phyloP scores from a whole-genome alignment of 116 monocot species.

The Iris pallida region DNA sequence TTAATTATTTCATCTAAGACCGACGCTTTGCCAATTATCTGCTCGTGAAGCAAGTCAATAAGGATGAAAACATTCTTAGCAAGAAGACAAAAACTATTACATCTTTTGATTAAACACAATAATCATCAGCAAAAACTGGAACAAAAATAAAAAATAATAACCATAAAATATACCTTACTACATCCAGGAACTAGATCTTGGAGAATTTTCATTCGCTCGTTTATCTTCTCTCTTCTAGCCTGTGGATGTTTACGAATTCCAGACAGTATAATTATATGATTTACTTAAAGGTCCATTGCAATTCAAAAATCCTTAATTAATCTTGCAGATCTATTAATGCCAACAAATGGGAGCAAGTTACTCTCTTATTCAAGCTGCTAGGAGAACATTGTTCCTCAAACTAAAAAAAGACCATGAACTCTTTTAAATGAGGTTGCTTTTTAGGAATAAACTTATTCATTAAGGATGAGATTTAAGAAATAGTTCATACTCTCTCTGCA shows the following conservation, averaged over 20 bases:
- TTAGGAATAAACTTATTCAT: neutral
- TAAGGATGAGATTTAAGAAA: neutral
- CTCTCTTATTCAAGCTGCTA: too few species aligned
- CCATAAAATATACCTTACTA: neutral
- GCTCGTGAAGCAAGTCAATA: neutral
- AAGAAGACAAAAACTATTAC: neutral
- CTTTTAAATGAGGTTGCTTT: neutral
- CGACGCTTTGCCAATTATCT: neutral
- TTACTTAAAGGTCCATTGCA: too few species aligned
- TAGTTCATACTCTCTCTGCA: slow-evolving; percentile 58
- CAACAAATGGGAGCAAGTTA: too few species aligned
- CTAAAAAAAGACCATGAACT: too few species aligned
- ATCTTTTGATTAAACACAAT: neutral
- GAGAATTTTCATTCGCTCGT: neutral
- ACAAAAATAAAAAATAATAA: neutral
- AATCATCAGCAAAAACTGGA: neutral
- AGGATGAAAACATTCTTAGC: neutral
- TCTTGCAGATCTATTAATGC: too few species aligned
- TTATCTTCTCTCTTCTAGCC: neutral
- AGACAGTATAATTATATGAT: too few species aligned
- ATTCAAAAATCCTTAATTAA: too few species aligned
- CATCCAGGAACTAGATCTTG: neutral
- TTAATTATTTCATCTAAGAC: neutral
- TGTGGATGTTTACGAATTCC: neutral
- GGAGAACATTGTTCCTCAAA: too few species aligned